Conservation (phyloP, 352 stramenopile species). For the Phytophthora sp. region DNA sequence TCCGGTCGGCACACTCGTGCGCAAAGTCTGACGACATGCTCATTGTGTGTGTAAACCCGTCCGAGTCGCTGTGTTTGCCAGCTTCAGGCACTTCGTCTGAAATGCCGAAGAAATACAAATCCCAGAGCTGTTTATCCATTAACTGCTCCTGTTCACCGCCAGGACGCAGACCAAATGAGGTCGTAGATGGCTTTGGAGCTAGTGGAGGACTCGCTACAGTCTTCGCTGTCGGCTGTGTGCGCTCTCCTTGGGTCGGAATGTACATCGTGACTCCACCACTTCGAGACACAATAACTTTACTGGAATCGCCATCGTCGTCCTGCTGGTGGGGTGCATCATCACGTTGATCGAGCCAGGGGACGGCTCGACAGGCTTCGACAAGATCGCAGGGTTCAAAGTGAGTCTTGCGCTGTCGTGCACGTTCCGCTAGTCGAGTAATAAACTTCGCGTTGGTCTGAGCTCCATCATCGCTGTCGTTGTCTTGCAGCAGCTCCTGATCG, state of each 20-base stretch:
- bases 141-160: slow-evolving; percentile 38
- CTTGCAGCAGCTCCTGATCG: slow-evolving; percentile 15
- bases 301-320: slow-evolving; percentile 10
- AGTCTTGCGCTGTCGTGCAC: slow-evolving; percentile 20
- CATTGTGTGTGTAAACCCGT: slow-evolving; percentile 17
- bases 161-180: slow-evolving; percentile 23
- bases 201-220: slow-evolving; percentile 6
- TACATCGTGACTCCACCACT: slow-evolving; percentile 61
- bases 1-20: slow-evolving; percentile 31
- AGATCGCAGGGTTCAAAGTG: slow-evolving; percentile 38
- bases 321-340: slow-evolving; percentile 15
- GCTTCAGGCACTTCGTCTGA: slow-evolving; percentile 36
- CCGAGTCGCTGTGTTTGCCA: slow-evolving; percentile 2
- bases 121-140: slow-evolving; percentile 65
- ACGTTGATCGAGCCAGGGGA: slow-evolving; percentile 38
- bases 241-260: slow-evolving; percentile 40
- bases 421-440: slow-evolving; percentile 18
- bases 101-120: slow-evolving; percentile 68
- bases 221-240: slow-evolving; percentile 19
- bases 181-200: slow-evolving; percentile 5
- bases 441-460: slow-evolving; percentile 14
- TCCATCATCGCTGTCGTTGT: slow-evolving; percentile 24
- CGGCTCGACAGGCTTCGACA: slow-evolving; percentile 9
- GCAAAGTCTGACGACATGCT: slow-evolving; percentile 36
- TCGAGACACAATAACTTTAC: slow-evolving; percentile 44